These are phyloP conservation scores for Geranium brycei DNA, from an alignment of 345 rosid genomes.

Conservation along the genomic window DNA sequence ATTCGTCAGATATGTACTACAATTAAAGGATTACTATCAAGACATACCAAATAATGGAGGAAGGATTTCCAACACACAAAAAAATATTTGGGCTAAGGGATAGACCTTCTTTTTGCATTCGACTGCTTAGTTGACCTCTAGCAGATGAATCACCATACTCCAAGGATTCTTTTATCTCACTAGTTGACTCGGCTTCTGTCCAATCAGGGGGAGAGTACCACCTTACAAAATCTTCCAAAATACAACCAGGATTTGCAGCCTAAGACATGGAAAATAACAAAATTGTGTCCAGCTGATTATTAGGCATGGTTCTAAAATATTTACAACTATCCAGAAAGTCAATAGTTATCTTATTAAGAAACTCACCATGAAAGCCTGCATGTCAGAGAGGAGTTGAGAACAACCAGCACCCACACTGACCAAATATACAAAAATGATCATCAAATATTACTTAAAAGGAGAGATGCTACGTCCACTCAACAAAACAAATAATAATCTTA, in stretches of 20 bases:
- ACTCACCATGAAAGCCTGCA: constrained; percentile 96
- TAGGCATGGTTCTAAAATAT: constrained; percentile 3
- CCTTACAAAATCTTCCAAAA: constrained; percentile 94
- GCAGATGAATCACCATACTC: constrained; percentile 22
- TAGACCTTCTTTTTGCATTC: constrained; percentile 96
- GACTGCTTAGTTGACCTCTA: constrained; percentile 75
- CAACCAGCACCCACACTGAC: constrained; percentile 98
- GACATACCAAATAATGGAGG: neutral
- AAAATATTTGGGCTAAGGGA: constrained; percentile 3
- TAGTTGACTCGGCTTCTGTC: constrained; percentile 44
- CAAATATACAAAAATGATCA: neutral
- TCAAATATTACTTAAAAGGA: constrained; percentile 2
- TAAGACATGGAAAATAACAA: constrained; percentile 13
- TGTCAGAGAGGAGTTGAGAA: constrained; percentile 96
- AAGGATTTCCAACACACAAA: neutral
- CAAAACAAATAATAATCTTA: neutral
- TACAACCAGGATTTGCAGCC: constrained; percentile 99
- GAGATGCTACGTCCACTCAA: neutral
- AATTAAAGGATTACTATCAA: neutral
- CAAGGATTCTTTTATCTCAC: constrained; percentile 23
- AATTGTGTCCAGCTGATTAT: neutral
- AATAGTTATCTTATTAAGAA: neutral
- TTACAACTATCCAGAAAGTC: neutral
- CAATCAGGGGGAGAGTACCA: constrained; percentile 99
- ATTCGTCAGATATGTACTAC: constrained; percentile 7